Evolutionary conservation across 495 filamentous ascomycete species (phyloP).

Genomic region (Aspergillus diversus): DNA sequence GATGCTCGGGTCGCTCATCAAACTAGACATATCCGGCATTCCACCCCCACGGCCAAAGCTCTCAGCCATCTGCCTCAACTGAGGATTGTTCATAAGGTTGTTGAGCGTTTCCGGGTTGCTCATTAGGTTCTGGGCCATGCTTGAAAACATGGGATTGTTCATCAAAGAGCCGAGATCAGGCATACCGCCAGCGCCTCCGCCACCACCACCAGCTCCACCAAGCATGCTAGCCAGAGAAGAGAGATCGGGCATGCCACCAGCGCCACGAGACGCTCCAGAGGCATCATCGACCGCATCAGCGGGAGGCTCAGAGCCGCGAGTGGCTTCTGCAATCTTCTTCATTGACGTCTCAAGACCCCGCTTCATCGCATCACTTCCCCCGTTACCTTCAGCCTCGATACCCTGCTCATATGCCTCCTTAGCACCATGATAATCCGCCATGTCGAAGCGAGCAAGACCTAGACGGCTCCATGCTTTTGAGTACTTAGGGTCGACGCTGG

Average conservation of each 20-base stretch:
- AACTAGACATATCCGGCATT: slow-evolving; percentile 74
- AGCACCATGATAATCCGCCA: slow-evolving; percentile 84
- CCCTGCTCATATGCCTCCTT: slow-evolving; percentile 96
- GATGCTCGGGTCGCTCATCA: slow-evolving; percentile 91
- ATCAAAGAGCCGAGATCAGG: slow-evolving; percentile 84
- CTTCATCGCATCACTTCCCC: slow-evolving; percentile 82
- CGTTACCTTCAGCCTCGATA: slow-evolving; percentile 91
- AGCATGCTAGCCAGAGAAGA: slow-evolving; percentile 72
- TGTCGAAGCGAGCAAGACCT: slow-evolving; percentile 84
- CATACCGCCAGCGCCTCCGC: slow-evolving; percentile 77
- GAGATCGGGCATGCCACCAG: slow-evolving; percentile 81
- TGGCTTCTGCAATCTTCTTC: slow-evolving; percentile 73
- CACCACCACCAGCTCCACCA: slow-evolving; percentile 59
- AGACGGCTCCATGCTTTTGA: slow-evolving; percentile 95
- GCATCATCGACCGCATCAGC: slow-evolving; percentile 53
- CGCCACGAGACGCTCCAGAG: slow-evolving; percentile 50
- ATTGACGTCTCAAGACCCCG: slow-evolving; percentile 92
- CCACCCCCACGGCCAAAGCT: slow-evolving; percentile 64
- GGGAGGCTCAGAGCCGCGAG: slow-evolving; percentile 52
- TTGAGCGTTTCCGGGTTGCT: slow-evolving; percentile 88
- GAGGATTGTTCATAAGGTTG: slow-evolving; percentile 93
- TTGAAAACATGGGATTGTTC: slow-evolving; percentile 96
- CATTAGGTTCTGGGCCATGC: slow-evolving; percentile 97
- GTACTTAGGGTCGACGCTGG: slow-evolving; percentile 84
- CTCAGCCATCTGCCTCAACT: slow-evolving; percentile 74